phyloP scores from a whole-genome alignment of 345 rosid species.

The Syzygium jambos region DNA sequence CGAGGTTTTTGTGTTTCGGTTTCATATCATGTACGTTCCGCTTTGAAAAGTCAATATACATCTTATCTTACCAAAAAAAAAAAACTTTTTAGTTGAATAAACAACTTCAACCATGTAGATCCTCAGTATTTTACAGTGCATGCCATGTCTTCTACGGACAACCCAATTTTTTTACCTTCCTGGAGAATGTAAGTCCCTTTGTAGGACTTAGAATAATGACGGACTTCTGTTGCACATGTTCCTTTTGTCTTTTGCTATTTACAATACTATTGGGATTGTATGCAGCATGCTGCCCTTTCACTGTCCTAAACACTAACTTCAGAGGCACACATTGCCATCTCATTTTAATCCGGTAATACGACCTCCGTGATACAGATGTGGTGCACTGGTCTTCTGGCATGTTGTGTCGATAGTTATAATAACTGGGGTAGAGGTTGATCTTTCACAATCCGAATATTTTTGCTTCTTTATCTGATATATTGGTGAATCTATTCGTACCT shows the following conservation, averaged over 20 bases:
- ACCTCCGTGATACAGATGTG: not conserved
- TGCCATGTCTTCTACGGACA: not conserved
- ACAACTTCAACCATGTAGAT: not conserved
- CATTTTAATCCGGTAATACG: not conserved
- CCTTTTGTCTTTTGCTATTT: not conserved
- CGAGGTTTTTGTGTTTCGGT: no score
- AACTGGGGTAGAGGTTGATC: not conserved
- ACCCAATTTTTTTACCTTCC: not conserved
- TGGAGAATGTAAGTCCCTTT: not conserved
- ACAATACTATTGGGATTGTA: not conserved
- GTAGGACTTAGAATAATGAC: not conserved
- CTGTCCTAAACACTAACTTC: not conserved
- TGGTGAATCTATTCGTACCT: not conserved
- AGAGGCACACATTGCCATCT: not conserved
- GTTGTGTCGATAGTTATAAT: not conserved
- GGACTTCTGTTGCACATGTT: not conserved
- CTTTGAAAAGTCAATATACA: no score
- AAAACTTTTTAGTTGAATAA: no score
- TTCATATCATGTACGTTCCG: no score
- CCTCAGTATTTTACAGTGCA: not conserved
- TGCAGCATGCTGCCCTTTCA: not conserved
- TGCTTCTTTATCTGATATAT: not conserved
- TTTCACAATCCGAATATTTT: not conserved
- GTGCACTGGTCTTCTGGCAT: not conserved
- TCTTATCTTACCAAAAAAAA: no score